Percentiles rank a stretch among this genome's conserved stretches.
These are phyloP conservation scores for Neurospora intermedia DNA, from an alignment of 495 filamentous ascomycete genomes.

Conservation along the genomic window DNA sequence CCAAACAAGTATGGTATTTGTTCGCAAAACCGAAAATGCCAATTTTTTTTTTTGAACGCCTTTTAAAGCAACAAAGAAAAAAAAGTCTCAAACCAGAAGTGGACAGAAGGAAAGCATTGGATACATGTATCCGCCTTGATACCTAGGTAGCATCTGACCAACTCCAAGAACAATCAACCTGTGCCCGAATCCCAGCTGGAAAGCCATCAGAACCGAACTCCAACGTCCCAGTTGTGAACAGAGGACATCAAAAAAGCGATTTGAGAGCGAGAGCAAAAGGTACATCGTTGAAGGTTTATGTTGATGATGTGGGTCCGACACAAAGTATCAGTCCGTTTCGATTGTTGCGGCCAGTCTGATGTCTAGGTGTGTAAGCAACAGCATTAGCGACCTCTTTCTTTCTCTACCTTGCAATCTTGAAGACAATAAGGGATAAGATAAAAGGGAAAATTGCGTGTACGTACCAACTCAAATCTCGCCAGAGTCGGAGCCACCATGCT, in stretches of 20 bases:
- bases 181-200: not conserved
- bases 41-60: not conserved
- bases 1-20: not conserved
- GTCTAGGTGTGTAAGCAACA: not conserved
- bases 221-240: not conserved
- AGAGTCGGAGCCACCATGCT: not conserved
- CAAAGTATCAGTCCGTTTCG: not conserved
- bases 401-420: not conserved
- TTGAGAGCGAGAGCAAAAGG: not conserved
- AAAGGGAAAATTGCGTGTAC: not conserved
- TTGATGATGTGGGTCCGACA: not conserved
- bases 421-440: not conserved
- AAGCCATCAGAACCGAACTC: not conserved
- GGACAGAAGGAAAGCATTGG: not conserved
- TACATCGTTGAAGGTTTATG: not conserved
- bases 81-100: not conserved
- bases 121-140: not conserved
- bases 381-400: not conserved
- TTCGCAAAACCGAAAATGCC: not conserved
- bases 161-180: not conserved
- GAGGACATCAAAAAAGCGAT: not conserved
- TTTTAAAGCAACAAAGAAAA: not conserved
- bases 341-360: not conserved
- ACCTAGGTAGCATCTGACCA: not conserved
- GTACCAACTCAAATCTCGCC: not conserved